phyloP scores from a whole-genome alignment of 2,329 filamentous ascomycete species.

The Aspergillus sp. region DNA sequence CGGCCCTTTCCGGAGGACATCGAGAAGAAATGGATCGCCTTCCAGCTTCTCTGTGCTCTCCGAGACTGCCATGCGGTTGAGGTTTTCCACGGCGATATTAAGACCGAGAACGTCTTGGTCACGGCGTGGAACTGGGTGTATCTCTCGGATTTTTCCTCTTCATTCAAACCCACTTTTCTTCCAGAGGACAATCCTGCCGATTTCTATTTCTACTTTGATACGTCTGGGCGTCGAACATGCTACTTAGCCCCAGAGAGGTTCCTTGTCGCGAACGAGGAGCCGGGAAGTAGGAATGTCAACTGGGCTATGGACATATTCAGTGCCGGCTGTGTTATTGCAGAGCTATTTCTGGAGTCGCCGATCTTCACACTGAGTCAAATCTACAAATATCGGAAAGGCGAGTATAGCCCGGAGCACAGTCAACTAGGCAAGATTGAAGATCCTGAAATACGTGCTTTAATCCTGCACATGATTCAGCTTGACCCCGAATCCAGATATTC shows the following conservation, averaged over 20 bases:
- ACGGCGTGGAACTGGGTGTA: constrained; percentile 99
- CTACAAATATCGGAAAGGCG: constrained; percentile 87
- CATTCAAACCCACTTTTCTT: constrained; percentile 89
- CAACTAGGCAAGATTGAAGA: constrained; percentile 86
- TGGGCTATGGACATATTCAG: constrained; percentile 99
- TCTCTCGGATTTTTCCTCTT: constrained; percentile 92
- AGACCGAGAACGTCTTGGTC: constrained; percentile 93
- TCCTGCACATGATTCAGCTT: constrained; percentile 93
- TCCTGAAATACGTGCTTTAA: constrained; percentile 80
- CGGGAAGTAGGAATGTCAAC: constrained; percentile 63
- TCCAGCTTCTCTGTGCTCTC: constrained; percentile 88
- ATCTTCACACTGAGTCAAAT: constrained; percentile 98
- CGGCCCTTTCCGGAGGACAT: constrained; percentile 95
- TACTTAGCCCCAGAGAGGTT: constrained; percentile 96
- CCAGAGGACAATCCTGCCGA: constrained; percentile 96
- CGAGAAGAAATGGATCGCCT: constrained; percentile 98
- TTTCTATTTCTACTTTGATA: constrained; percentile 97
- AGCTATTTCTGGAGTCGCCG: constrained; percentile 89
- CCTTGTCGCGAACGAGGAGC: constrained; percentile 66
- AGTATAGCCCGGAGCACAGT: constrained; percentile 83
- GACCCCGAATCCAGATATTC: constrained; percentile 90
- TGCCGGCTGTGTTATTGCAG: constrained; percentile 92
- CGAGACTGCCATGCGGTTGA: constrained; percentile 87
- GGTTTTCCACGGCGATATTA: constrained; percentile 96
- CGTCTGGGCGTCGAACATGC: constrained; percentile 85